Percentiles rank a stretch among this genome's conserved stretches.
phyloP scores from a whole-genome alignment of 495 filamentous ascomycete genomes.

The Podospora didyma region DNA sequence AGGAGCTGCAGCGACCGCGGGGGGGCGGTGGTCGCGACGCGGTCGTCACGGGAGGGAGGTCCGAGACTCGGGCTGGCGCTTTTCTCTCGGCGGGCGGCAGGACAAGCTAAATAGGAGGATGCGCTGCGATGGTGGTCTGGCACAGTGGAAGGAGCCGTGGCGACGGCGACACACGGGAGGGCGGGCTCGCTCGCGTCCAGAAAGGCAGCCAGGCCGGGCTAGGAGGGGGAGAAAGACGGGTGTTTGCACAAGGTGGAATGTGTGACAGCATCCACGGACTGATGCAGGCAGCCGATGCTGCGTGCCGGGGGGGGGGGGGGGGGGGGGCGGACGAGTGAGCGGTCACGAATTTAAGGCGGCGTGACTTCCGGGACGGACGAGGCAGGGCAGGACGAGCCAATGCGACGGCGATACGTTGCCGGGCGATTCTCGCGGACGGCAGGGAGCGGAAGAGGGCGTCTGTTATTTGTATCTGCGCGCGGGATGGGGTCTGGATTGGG shows the following conservation, averaged over 20 bases:
- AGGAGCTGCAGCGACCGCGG: conserved; percentile 24
- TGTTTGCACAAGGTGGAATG: conserved; percentile 21
- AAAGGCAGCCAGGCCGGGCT: conserved; percentile 2
- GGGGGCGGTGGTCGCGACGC: conserved; percentile 18
- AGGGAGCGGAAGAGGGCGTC: conserved; percentile 3
- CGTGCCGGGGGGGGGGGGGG: conserved; percentile 1
- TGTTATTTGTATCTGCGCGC: background rate
- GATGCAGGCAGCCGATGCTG: conserved; percentile 27
- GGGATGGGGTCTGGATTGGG: background rate
- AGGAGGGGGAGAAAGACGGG: conserved; percentile 10
- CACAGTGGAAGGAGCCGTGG: background rate
- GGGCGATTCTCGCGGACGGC: conserved; percentile 5
- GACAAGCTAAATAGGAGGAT: background rate
- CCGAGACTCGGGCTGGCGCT: too few relatives aligned
- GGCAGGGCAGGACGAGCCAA: background rate
- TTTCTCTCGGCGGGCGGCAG: background rate
- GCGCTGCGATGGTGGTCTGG: background rate
- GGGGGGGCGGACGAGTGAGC: conserved; percentile 13
- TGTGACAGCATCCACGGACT: conserved; percentile 22
- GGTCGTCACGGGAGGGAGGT: conserved; percentile 10
- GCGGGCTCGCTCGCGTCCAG: conserved; percentile 2
- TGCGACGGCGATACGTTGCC: conserved; percentile 14
- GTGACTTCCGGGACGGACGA: conserved; percentile 12
- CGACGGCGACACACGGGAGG: background rate
- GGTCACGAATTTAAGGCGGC: conserved; percentile 8